A percentile compares a stretch with the other conserved stretches of the same genome.
These are phyloP conservation scores for Phytopythium mirpurense DNA, from an alignment of 352 stramenopile genomes.

Conservation along the genomic window DNA sequence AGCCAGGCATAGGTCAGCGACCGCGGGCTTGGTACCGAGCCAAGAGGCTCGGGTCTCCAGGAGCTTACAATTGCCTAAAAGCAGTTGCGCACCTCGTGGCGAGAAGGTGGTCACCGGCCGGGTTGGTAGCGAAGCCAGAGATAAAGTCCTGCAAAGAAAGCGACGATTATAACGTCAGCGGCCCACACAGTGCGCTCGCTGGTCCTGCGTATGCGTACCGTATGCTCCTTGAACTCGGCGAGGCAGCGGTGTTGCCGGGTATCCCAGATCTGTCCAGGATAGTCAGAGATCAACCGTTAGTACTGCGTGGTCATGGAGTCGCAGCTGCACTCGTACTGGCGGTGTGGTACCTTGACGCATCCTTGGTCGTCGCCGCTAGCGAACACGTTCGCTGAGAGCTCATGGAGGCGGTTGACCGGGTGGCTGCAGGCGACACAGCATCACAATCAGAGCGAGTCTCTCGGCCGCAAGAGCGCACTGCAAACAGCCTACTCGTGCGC, in stretches of 20 bases:
- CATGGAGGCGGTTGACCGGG: slow-evolving; percentile 69
- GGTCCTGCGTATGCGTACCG: slow-evolving; percentile 23
- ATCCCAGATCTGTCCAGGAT: slow-evolving; percentile 59
- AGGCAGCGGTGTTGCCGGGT: slow-evolving; percentile 81
- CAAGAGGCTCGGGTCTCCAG: too few relatives aligned
- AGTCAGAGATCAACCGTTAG: too few relatives aligned
- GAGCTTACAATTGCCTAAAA: too few relatives aligned
- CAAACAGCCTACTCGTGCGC: slow-evolving; percentile 60
- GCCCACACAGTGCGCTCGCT: neutral
- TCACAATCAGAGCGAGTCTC: neutral
- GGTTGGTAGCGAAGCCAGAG: slow-evolving; percentile 86
- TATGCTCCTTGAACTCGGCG: slow-evolving; percentile 90
- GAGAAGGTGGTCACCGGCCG: slow-evolving; percentile 80
- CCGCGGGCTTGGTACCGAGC: too few relatives aligned
- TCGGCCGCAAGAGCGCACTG: neutral
- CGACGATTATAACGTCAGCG: neutral
- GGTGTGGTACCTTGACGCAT: slow-evolving; percentile 46
- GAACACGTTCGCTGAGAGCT: slow-evolving; percentile 67
- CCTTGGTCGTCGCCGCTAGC: slow-evolving; percentile 78
- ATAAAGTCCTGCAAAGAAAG: slow-evolving; percentile 84
- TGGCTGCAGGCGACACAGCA: slow-evolving; percentile 19
- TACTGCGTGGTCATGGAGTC: too few relatives aligned
- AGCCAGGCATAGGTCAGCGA: too few relatives aligned
- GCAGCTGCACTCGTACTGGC: neutral
- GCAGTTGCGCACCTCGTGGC: slow-evolving; percentile 45